Base-by-base conservation (phyloP, 495 filamentous ascomycete species). In the Lasiosphaeriaceae sp. region DNA sequence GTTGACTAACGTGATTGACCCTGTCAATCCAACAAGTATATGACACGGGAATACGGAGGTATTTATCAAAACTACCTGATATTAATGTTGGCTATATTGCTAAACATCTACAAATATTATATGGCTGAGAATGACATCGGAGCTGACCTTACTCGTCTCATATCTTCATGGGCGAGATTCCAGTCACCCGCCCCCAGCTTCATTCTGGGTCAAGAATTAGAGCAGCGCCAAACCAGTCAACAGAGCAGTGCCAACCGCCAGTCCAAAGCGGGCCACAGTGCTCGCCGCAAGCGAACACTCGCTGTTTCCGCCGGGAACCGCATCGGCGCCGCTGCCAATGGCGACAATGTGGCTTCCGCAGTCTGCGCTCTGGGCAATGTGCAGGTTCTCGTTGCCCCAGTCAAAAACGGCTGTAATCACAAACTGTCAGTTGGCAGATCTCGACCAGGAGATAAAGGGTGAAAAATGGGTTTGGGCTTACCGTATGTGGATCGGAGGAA, bases 271-370 rank as follows among this genome's bases (percentile, higher is more conserved):
- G 39, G 39, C 39, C 8, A 43, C 39, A 11, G n/a, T 16, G 14
- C 3, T 43, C 7, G 39, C 39, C 7, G 39, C 39, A 5, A 17
- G 39, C 5, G 39, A 43, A 12, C 50, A 52, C 8, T 52, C 35
- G 11, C 31, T 14, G 35, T 52, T 26, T 26, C 50, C 50, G 11
- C 11, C 8, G 11, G 64, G 66, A 1, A 70, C 67, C 0, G 67
- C 58, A 37, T 62, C 43, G 2, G 31, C 3, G 23, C 67, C 67
- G n/a, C 31, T 50, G 11, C 66, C 59, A 23, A 73, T 69, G 11
- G 71, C 61, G 2, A 71, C 65, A 17, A 73, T 49, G 51, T 69
- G 67, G 4, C 52, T 55, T 2, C 67, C 69, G 43, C 71, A 73
- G 54, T 70, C 45, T 20, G 57, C 63, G 16, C 47, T 52, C 47